Base-by-base conservation (phyloP, 2,329 filamentous ascomycete genomes). In the Amauroascus verrucosus region DNA sequence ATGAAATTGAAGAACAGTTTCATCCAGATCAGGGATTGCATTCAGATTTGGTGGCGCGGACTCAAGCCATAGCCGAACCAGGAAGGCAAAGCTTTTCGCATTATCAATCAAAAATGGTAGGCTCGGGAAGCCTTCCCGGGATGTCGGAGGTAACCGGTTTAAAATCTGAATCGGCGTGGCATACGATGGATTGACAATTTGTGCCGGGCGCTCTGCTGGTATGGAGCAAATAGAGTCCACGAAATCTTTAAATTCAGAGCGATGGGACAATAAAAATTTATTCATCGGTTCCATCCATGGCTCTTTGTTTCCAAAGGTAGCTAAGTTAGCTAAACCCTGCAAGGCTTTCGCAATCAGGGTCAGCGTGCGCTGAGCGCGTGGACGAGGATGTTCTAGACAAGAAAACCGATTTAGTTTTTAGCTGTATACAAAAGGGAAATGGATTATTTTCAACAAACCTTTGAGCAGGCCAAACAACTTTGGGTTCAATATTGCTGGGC, bases 201-300 rank as follows among this genome's bases (percentile, higher is more conserved):
- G 75, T 43, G 77, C 73, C n/a, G 76, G 77, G 47, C 81, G 78
- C 45, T 89, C 84, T 2, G 84, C 80, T 1, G 88, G 84, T 51
- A 96, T 87, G 7, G 84, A 81, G 72, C 91, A 96, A 45, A 96
- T 81, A 28, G 82, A 77, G 65, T 97, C 90, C 56, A 96, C 85
- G 62, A 90, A 96, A 45, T 84, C 79, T 66, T 90, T 94, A 69
- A 96, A 88, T 37, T 86, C 80, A 61, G 84, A 78, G 18, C 89
- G 81, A 63, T 95, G 84, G 1, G 81, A 76, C 7, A 77, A 78
- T 45, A 97, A 73, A 62, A 96, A 96, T 41, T 80, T 80, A 65
- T 96, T 97, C 91, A 97, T 97, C 0, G 89, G 89, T 70, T 95
- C 90, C 90, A 97, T 96, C 88, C 89, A 97, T n/a, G 85, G 83